These are phyloP conservation scores for Epichloe elymi DNA, from an alignment of 2,329 filamentous ascomycete genomes.

Conservation along the genomic window DNA sequence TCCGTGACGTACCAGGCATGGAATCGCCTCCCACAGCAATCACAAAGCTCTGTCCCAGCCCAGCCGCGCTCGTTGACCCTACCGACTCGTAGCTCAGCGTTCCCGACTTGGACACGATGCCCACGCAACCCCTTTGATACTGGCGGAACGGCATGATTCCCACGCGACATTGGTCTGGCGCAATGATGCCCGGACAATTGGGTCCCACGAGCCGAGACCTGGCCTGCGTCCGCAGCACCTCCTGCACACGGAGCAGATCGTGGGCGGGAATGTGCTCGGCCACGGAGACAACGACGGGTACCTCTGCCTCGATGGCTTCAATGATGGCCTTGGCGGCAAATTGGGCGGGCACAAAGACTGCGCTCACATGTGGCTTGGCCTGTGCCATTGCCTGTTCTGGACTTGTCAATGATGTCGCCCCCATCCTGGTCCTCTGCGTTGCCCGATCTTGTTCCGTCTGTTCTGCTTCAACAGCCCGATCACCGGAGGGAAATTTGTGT, in stretches of 20 bases:
- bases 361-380: slow-evolving; percentile 48
- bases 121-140: slow-evolving; percentile 46
- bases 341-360: slow-evolving; percentile 60
- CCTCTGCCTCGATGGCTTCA: slow-evolving; percentile 64
- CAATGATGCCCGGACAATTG: slow-evolving; percentile 73
- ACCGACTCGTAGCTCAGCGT: slow-evolving; percentile 73
- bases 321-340: slow-evolving; percentile 56
- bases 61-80: slow-evolving; percentile 58
- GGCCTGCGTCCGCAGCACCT: slow-evolving; percentile 57
- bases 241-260: slow-evolving; percentile 59
- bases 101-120: slow-evolving; percentile 69
- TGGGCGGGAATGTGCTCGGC: slow-evolving; percentile 71
- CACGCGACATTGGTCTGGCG: slow-evolving; percentile 49
- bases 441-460: too few species aligned
- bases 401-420: neutral
- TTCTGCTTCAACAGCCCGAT: too few species aligned
- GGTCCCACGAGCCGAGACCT: slow-evolving; percentile 63
- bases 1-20: slow-evolving; percentile 39
- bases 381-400: slow-evolving; percentile 18
- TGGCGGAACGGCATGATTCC: slow-evolving; percentile 29
- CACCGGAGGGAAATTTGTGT: too few species aligned
- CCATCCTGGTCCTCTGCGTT: too few species aligned
- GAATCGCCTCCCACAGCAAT: slow-evolving; percentile 69
- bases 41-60: slow-evolving; percentile 63
- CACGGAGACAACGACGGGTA: slow-evolving; percentile 65